These are phyloP conservation scores for Apiotrichum mycotoxinovorans DNA, from an alignment of 1,284 basidiomycete species.

Conservation along the genomic window DNA sequence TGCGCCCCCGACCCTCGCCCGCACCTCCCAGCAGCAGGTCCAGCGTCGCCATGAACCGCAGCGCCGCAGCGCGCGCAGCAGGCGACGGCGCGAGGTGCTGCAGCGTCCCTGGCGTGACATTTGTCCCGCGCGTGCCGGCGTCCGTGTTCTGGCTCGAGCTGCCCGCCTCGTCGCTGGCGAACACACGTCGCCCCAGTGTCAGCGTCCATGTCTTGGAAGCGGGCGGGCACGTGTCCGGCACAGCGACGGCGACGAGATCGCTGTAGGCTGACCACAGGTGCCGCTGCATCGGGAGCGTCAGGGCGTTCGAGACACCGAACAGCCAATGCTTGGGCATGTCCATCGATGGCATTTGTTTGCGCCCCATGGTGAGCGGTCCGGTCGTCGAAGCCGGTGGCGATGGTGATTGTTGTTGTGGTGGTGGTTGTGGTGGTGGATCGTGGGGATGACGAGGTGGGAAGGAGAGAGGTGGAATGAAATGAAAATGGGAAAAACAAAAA, in stretches of 20 bases:
- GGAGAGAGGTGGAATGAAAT: too few relatives aligned
- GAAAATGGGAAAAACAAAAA: too few relatives aligned
- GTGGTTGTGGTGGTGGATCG: not conserved
- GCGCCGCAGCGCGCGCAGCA: not conserved
- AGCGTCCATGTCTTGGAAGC: not conserved
- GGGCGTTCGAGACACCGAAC: not conserved
- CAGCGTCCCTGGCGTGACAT: not conserved
- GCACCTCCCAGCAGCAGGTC: slow-evolving; percentile 1
- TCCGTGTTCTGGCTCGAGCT: not conserved
- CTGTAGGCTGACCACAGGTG: slow-evolving; percentile 4
- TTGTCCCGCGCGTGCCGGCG: not conserved
- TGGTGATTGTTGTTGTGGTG: not conserved
- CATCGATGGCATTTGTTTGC: not conserved
- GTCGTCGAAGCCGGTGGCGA: not conserved
- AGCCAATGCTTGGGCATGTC: not conserved
- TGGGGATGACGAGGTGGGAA: too few relatives aligned
- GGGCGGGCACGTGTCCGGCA: not conserved
- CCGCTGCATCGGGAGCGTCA: slow-evolving; percentile 1
- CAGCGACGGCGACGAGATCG: not conserved
- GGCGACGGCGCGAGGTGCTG: not conserved
- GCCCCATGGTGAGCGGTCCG: not conserved
- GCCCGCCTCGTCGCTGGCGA: not conserved
- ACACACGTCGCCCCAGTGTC: slow-evolving; percentile 1
- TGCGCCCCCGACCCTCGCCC: not conserved
- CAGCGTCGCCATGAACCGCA: slow-evolving; percentile 5